These are phyloP conservation scores for Phytopythium oedochilum DNA, from an alignment of 352 stramenopile genomes.

Conservation along the genomic window DNA sequence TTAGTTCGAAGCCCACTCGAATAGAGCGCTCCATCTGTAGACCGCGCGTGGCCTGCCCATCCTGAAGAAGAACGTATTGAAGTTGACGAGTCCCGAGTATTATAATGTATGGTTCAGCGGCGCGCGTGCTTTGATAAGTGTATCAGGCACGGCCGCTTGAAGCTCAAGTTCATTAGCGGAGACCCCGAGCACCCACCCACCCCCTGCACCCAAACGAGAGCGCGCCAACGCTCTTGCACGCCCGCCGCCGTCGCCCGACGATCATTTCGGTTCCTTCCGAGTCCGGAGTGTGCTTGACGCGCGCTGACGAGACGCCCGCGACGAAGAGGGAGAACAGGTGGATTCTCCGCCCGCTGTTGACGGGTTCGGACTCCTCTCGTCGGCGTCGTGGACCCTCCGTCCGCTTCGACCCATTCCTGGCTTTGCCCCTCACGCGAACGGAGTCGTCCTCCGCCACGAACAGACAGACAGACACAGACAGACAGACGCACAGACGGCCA, in stretches of 20 bases:
- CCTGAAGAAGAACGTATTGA: constrained; percentile 2
- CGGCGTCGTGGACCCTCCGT: neutral
- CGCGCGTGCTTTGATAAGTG: too few species aligned
- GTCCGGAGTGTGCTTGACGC: constrained; percentile 4
- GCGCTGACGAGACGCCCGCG: neutral
- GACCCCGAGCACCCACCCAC: too few species aligned
- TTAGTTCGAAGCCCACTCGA: neutral
- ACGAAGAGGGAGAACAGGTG: neutral
- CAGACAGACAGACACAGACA: too few species aligned
- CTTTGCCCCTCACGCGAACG: neutral
- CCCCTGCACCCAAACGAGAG: too few species aligned
- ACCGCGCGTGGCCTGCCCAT: neutral
- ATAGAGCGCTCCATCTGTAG: neutral
- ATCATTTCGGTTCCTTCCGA: constrained; percentile 7
- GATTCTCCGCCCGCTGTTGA: neutral
- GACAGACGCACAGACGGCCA: too few species aligned
- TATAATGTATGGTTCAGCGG: too few species aligned
- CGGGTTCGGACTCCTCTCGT: neutral
- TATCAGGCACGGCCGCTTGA: too few species aligned
- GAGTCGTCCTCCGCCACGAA: too few species aligned
- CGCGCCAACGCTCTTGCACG: too few species aligned
- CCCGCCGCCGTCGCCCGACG: neutral
- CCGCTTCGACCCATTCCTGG: neutral
- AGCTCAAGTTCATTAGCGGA: too few species aligned
- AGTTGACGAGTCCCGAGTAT: constrained; percentile 3